Percentiles rank a stretch among this genome's conserved stretches.
Evolutionary conservation across 495 filamentous ascomycete species (phyloP).

Genomic region (Neurospora sp.): DNA sequence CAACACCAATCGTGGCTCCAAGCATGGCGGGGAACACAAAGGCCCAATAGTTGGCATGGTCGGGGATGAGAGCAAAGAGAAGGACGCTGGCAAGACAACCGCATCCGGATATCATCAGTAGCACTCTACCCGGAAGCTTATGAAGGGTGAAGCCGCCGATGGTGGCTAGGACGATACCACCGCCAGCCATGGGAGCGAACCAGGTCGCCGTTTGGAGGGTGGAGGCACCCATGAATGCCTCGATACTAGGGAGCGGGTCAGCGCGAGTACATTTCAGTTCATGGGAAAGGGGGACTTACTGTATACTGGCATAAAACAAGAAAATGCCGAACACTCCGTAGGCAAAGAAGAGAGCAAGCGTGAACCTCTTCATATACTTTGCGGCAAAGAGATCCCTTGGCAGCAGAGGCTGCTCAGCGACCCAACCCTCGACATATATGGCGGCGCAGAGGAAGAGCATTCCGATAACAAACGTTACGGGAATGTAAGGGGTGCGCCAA

Average conservation of each 20-base stretch:
- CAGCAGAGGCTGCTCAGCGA: slow-evolving; percentile 60
- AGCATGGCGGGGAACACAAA: slow-evolving; percentile 78
- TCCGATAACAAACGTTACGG: slow-evolving; percentile 49
- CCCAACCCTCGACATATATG: slow-evolving; percentile 69
- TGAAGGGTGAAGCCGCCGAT: slow-evolving; percentile 71
- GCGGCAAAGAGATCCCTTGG: slow-evolving; percentile 66
- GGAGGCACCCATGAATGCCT: slow-evolving; percentile 50
- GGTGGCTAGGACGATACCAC: slow-evolving; percentile 61
- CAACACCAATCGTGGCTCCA: slow-evolving; percentile 69
- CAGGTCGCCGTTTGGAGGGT: slow-evolving; percentile 69
- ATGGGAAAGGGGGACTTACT: slow-evolving; percentile 40
- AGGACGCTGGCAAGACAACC: slow-evolving; percentile 55
- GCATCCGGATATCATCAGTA: slow-evolving; percentile 57
- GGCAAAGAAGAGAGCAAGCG: slow-evolving; percentile 56
- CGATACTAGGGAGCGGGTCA: slow-evolving; percentile 38
- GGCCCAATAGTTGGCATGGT: slow-evolving; percentile 44
- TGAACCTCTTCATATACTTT: slow-evolving; percentile 60
- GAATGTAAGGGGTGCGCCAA: slow-evolving; percentile 68
- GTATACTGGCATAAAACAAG: slow-evolving; percentile 67
- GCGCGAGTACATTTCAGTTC: neutral
- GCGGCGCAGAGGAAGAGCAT: slow-evolving; percentile 43
- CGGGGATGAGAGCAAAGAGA: slow-evolving; percentile 63
- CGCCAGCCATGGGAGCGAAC: slow-evolving; percentile 66
- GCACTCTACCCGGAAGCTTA: slow-evolving; percentile 56
- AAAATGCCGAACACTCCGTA: slow-evolving; percentile 73